Base-by-base conservation (phyloP, 2,329 filamentous ascomycete species). In the Cladorrhinum sp. region DNA sequence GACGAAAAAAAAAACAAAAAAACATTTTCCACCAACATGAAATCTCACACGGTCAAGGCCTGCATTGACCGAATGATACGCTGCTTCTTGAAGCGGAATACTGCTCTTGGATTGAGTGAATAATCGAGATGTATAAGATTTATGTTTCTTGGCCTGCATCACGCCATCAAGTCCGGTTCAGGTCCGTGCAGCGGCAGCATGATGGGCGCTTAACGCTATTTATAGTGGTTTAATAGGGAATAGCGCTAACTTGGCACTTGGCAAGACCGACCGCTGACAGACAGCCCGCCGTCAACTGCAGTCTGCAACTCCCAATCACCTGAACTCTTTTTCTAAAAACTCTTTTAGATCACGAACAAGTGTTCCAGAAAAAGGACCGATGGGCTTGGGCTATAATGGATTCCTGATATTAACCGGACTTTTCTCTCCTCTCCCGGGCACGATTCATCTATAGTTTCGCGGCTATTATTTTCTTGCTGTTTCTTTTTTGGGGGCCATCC, bases 161-260 rank as follows among this genome's bases (percentile, higher is more conserved):
- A 24, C 30, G 30, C 51, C 28, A 36, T 36, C 30, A 54, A 24
- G 36, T 54, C 26, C 8, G n/a, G 8, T 53, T 33, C 33, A 26
- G 46, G 53, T 46, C 53, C 53, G 36, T 55, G 54, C 54, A 57
- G 42, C 26, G 4, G 9, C 26, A 9, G 21, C 46, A 24, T 12
- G 36, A 24, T 26, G 39, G 39, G 54, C 54, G 54, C 54, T 57
- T 57, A 57, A 39, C 54, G 42, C 54, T 57, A 57, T 57, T 57
- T 46, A 57, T 57, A 57, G 54, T 9, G 14, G 12, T 30, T 49
- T 3, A 49, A 57, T 9, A 9, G 12, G n/a, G 14, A 23, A 46
- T 55, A 24, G 16, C 33, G 14, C 33, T 2, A 55, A 21, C 53
- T 55, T 55, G 53, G 53, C 53, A 55, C 18, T n/a, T 10, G 14